phyloP scores from a whole-genome alignment of 1,284 basidiomycete species.

The Sanghuangporus sanghuang region DNA sequence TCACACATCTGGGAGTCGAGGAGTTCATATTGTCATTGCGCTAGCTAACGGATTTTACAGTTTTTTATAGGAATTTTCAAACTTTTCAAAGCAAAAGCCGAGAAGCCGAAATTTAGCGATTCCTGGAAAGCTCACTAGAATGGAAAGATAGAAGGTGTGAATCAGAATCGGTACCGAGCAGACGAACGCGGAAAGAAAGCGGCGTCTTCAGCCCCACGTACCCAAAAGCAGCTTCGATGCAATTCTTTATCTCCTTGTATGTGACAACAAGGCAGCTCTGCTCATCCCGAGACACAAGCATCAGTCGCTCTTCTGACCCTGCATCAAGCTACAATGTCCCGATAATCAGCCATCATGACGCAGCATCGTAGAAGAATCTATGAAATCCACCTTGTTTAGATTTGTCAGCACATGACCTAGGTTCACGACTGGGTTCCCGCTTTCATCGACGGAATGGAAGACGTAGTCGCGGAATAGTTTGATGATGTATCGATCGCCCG shows the following conservation, averaged over 20 bases:
- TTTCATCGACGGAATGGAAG: conserved; percentile 94
- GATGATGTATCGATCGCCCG: conserved; percentile 96
- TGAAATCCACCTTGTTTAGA: conserved; percentile 71
- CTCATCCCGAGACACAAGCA: conserved; percentile 92
- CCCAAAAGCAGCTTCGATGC: conserved; percentile 77
- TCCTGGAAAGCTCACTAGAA: conserved; percentile 20
- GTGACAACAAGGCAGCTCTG: conserved; percentile 95
- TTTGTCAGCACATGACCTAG: conserved; percentile 87
- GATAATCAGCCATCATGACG: conserved; percentile 2
- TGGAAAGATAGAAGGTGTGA: neutral
- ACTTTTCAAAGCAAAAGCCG: neutral
- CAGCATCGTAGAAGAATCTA: neutral
- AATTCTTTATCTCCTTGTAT: conserved; percentile 88
- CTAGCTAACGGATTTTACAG: neutral
- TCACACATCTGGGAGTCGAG: neutral
- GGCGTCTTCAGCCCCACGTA: conserved; percentile 25
- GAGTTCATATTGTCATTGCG: neutral
- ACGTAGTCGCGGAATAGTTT: conserved; percentile 98
- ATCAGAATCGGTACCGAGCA: neutral
- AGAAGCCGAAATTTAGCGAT: conserved; percentile 3
- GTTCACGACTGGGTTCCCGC: conserved; percentile 87
- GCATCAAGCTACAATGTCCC: conserved; percentile 70
- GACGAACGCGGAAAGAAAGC: neutral
- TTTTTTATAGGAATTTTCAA: neutral
- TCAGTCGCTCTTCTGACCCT: conserved; percentile 89